phyloP scores from a whole-genome alignment of 2,329 filamentous ascomycete species.

The Xylaria sp. region DNA sequence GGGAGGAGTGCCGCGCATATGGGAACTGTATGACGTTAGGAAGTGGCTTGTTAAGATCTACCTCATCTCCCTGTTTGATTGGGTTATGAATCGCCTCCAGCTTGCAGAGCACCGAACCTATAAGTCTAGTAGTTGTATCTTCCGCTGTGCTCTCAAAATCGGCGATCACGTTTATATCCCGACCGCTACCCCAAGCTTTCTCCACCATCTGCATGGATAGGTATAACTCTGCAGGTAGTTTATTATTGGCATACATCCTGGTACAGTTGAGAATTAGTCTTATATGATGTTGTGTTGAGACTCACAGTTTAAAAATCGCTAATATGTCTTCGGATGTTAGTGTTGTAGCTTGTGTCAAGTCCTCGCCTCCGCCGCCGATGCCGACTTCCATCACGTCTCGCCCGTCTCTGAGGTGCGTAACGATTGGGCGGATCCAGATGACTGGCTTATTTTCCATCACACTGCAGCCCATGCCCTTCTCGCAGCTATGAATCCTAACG shows the following conservation, averaged over 20 bases:
- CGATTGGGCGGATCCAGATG: slow-evolving; percentile 82
- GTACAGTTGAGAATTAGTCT: slow-evolving; percentile 18
- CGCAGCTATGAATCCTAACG: slow-evolving; percentile 85
- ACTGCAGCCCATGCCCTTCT: slow-evolving; percentile 73
- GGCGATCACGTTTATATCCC: slow-evolving; percentile 52
- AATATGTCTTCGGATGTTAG: slow-evolving; percentile 65
- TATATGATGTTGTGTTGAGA: not conserved
- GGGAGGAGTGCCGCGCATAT: slow-evolving; percentile 91
- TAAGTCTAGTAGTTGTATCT: slow-evolving; percentile 32
- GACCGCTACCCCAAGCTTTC: slow-evolving; percentile 45
- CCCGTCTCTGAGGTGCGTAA: slow-evolving; percentile 71
- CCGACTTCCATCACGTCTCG: slow-evolving; percentile 77
- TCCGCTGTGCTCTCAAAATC: slow-evolving; percentile 47
- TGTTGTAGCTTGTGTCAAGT: slow-evolving; percentile 75
- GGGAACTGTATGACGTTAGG: slow-evolving; percentile 72
- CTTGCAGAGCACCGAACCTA: slow-evolving; percentile 38
- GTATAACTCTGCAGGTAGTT: slow-evolving; percentile 25
- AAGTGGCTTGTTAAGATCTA: slow-evolving; percentile 40
- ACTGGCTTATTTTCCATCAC: slow-evolving; percentile 61
- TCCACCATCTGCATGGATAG: slow-evolving; percentile 36
- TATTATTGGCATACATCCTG: slow-evolving; percentile 23
- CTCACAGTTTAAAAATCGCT: slow-evolving; percentile 57
- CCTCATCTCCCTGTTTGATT: slow-evolving; percentile 27
- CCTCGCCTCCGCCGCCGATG: slow-evolving; percentile 81
- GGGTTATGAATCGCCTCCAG: slow-evolving; percentile 33